Base-by-base conservation (phyloP, 2,329 filamentous ascomycete species). In the Madurella fahalii region DNA sequence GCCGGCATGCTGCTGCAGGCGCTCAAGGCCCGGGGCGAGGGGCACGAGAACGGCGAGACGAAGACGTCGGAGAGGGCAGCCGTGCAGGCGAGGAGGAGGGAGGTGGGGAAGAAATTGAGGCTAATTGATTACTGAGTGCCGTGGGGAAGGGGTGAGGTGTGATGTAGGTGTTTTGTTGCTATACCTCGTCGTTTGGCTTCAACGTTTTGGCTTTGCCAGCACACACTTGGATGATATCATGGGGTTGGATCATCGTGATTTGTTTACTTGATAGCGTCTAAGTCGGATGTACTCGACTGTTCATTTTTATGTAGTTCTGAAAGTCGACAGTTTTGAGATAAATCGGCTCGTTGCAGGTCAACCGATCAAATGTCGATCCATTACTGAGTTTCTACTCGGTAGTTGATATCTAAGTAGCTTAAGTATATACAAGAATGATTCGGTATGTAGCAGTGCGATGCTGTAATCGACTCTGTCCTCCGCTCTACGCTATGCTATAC, bases 1-100 rank as follows among this genome's bases (percentile, higher is more conserved):
- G 91, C 93, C 0, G 93, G 93, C 13, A 95, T 96, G 90, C 81
- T 96, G 5, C 78, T 94, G 20, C 89, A 95, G 69, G 90, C 91
- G 1, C 82, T 96, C 54, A 92, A 92, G 68, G 86, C 86, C 2
- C 81, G 86, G 48, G 79, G 80, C 15, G 78, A 83, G 53, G 76
- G 74, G 4, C 69, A 75, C 5, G 79, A 82, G 50, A 65, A 72
- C 2, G 74, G 71, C 42, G 80, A 83, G 58, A 72, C 72, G 9
- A 82, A 79, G 62, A 69, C 78, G 1, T 79, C 78, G 43, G 83
- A 86, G 63, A 76, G 82, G 53, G 84, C 84, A 11, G 79, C 79
- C 4, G 80, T 81, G 42, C 75, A 78, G 54, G 79, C 80, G 7
- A 71, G 78, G 54, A 76, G 86, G 58, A 77, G 86, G 61, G 85